Conservation (phyloP, 148 eudicot genomes). For the Gaultheria prostrata region DNA sequence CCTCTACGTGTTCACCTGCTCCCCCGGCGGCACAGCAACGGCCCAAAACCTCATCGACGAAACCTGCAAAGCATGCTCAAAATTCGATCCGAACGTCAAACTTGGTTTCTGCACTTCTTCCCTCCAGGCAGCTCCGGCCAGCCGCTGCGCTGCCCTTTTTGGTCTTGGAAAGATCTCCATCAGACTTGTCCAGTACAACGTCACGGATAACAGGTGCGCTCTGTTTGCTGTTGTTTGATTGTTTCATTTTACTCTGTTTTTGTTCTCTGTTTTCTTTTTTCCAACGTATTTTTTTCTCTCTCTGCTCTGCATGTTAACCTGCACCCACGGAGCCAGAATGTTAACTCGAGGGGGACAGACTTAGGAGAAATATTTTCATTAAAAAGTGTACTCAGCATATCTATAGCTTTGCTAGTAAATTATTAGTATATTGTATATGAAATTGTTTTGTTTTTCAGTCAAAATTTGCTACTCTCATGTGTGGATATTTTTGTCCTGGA, state of each 20-base stretch:
- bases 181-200: slow-evolving; percentile 38
- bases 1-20: background rate
- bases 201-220: slow-evolving; percentile 32
- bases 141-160: slow-evolving; percentile 19
- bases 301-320: too few relatives aligned
- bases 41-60: background rate
- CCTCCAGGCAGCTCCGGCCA: slow-evolving; percentile 33
- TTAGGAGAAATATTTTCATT: too few relatives aligned
- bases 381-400: too few relatives aligned
- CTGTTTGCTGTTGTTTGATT: too few relatives aligned
- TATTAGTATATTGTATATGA: too few relatives aligned
- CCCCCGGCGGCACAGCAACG: background rate
- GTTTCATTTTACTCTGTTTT: background rate
- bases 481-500: too few relatives aligned
- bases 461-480: too few relatives aligned
- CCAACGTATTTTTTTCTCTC: too few relatives aligned
- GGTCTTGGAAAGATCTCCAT: slow-evolving; percentile 55
- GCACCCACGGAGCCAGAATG: too few relatives aligned
- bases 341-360: too few relatives aligned
- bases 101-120: slow-evolving; percentile 25
- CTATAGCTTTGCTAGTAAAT: too few relatives aligned
- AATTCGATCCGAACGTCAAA: slow-evolving; percentile 9
- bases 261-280: background rate
- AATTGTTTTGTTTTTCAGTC: too few relatives aligned
- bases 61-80: slow-evolving; percentile 9